These are phyloP conservation scores for Aspergillus unguis DNA, from an alignment of 2,329 filamentous ascomycete species.

Conservation along the genomic window DNA sequence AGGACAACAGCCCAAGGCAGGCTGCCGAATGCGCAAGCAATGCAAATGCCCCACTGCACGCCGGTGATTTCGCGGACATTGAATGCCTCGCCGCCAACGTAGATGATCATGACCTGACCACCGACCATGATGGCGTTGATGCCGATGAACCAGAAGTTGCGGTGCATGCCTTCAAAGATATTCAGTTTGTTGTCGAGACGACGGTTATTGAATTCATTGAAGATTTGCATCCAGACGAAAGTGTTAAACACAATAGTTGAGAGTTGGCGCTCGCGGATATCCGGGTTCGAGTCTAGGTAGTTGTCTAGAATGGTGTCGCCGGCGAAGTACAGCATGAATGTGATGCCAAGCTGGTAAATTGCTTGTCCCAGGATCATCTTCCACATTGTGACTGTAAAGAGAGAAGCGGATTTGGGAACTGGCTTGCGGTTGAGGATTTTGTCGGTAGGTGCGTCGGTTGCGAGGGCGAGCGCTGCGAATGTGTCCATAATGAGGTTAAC, in stretches of 20 bases:
- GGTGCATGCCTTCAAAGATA: slow-evolving; percentile 81
- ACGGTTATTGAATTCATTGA: slow-evolving; percentile 97
- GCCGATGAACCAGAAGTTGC: slow-evolving; percentile 83
- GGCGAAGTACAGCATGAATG: slow-evolving; percentile 80
- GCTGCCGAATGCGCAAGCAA: slow-evolving; percentile 79
- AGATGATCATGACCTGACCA: slow-evolving; percentile 85
- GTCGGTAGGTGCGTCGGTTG: slow-evolving; percentile 83
- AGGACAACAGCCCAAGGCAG: slow-evolving; percentile 79
- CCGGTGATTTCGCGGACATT: slow-evolving; percentile 66
- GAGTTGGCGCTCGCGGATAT: slow-evolving; percentile 52
- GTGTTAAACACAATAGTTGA: slow-evolving; percentile 92
- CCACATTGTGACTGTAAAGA: slow-evolving; percentile 93
- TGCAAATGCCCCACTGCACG: slow-evolving; percentile 82
- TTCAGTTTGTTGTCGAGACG: slow-evolving; percentile 94
- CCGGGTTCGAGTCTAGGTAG: slow-evolving; percentile 45
- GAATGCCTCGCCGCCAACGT: slow-evolving; percentile 79
- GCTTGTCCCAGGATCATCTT: slow-evolving; percentile 98
- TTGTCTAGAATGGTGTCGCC: slow-evolving; percentile 55
- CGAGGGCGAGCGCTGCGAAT: slow-evolving; percentile 81
- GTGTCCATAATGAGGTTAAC: slow-evolving; percentile 98
- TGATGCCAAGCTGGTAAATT: slow-evolving; percentile 76
- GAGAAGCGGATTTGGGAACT: slow-evolving; percentile 66
- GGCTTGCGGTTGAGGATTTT: slow-evolving; percentile 78
- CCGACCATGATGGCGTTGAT: slow-evolving; percentile 87
- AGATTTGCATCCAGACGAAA: slow-evolving; percentile 99